Percentiles rank a stretch among this genome's conserved stretches.
phyloP scores from a whole-genome alignment of 2,329 filamentous ascomycete genomes.

The Trichoderma cornu-damae region DNA sequence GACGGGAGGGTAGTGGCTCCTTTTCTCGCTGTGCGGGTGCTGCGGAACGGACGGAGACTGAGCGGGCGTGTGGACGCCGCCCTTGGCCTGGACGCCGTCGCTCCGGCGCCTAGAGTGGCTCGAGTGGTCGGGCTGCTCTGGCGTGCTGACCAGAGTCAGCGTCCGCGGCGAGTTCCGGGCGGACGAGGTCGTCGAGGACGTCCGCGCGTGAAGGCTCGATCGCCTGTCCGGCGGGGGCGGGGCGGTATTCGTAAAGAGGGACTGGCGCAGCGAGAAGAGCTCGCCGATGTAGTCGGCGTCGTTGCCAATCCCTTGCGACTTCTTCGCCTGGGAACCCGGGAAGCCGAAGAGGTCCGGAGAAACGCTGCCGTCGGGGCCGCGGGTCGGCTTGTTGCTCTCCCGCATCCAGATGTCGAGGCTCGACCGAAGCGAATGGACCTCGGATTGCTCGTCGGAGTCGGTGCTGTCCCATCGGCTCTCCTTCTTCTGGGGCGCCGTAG shows the following conservation, averaged over 20 bases:
- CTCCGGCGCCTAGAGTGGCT: constrained; percentile 25
- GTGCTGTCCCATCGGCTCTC: constrained; percentile 43
- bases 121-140: constrained; percentile 20
- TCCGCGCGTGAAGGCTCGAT: constrained; percentile 50
- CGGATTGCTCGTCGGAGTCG: constrained; percentile 38
- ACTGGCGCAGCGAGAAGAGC: constrained; percentile 40
- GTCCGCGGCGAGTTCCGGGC: constrained; percentile 7
- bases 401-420: constrained; percentile 56
- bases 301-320: constrained; percentile 23
- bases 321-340: constrained; percentile 38
- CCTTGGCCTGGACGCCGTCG: constrained; percentile 29
- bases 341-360: constrained; percentile 55
- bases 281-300: constrained; percentile 42
- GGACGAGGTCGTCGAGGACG: constrained; percentile 30
- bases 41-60: constrained; percentile 22
- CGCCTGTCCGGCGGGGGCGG: constrained; percentile 47
- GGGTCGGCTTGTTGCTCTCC: constrained; percentile 43
- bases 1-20: constrained; percentile 47
- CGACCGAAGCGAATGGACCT: constrained; percentile 41
- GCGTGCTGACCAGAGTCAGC: constrained; percentile 23
- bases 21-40: constrained; percentile 29
- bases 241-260: constrained; percentile 34
- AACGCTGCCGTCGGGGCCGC: constrained; percentile 25
- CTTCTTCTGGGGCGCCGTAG: constrained; percentile 38
- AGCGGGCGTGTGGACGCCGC: constrained; percentile 25